phyloP scores from a whole-genome alignment of 2,329 filamentous ascomycete genomes.

The Lasiodiplodia sp. region DNA sequence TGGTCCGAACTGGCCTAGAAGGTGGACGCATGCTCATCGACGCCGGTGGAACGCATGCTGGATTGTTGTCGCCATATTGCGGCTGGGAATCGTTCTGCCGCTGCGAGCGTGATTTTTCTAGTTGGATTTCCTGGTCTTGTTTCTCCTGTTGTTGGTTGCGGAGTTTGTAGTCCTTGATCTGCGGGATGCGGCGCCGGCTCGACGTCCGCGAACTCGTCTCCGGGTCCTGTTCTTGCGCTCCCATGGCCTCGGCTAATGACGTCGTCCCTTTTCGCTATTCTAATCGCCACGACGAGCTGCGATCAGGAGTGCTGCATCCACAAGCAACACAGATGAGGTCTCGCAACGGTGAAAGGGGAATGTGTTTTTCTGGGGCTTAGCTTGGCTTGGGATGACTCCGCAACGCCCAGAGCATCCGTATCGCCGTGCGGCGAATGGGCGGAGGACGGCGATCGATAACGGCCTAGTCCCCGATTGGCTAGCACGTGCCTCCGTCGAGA shows the following conservation, averaged over 20 bases:
- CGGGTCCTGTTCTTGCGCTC: slow-evolving; percentile 17
- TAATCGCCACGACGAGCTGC: background rate
- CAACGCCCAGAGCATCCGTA: slow-evolving; percentile 17
- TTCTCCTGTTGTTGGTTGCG: background rate
- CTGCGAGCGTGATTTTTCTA: background rate
- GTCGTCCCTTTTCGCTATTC: background rate
- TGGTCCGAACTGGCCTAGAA: background rate
- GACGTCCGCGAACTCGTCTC: slow-evolving; percentile 15
- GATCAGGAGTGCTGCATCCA: background rate
- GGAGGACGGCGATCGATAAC: background rate
- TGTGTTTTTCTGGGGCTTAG: background rate
- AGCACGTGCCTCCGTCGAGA: background rate
- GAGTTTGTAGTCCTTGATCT: slow-evolving; percentile 8
- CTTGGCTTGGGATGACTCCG: slow-evolving; percentile 5
- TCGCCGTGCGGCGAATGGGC: slow-evolving; percentile 17
- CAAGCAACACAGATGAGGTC: background rate
- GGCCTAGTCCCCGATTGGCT: background rate
- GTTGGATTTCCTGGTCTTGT: background rate
- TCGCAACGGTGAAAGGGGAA: background rate
- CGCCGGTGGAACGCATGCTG: slow-evolving; percentile 22
- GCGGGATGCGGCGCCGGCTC: slow-evolving; percentile 18
- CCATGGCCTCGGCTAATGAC: slow-evolving; percentile 6
- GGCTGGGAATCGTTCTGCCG: background rate
- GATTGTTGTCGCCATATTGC: slow-evolving; percentile 16
- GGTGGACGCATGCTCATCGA: slow-evolving; percentile 9